Evolutionary conservation across 2,329 filamentous ascomycete species (phyloP).

Genomic region (Calonectria honghensis): DNA sequence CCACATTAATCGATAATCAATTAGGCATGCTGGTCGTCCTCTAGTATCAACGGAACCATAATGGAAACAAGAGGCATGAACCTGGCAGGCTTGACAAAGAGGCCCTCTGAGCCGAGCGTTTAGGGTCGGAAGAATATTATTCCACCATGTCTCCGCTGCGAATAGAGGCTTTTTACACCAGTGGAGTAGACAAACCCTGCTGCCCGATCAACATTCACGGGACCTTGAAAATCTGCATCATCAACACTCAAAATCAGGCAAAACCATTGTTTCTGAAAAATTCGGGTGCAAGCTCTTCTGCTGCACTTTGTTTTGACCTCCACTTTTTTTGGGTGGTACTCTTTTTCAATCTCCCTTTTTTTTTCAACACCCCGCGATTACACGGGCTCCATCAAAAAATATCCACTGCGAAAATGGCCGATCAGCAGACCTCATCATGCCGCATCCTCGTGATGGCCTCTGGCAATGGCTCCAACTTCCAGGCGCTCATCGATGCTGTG

Average conservation of each 20-base stretch:
- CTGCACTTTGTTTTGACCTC: background rate
- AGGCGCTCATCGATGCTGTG: constrained; percentile 78
- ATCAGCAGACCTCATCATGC: constrained; percentile 52
- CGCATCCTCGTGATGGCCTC: constrained; percentile 82
- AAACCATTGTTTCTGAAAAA: too few species aligned
- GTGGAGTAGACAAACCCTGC: constrained; percentile 18
- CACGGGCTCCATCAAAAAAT: background rate
- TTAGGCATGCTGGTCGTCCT: background rate
- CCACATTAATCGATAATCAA: background rate
- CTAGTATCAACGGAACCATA: background rate
- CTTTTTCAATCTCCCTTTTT: background rate
- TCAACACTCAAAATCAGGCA: background rate
- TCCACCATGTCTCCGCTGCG: constrained; percentile 2
- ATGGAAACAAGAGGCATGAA: background rate
- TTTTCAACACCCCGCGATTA: background rate
- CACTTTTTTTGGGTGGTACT: background rate
- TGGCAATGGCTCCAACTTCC: constrained; percentile 85
- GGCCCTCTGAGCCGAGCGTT: background rate
- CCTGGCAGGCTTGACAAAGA: background rate
- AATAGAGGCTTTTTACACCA: constrained; percentile 22
- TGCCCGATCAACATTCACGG: constrained; percentile 5
- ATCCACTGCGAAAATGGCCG: constrained; percentile 28
- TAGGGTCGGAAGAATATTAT: constrained; percentile 19
- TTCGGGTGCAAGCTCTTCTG: background rate
- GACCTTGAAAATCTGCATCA: background rate